Conservation (phyloP, 768 basidiomycete species). For the Russula ochroleuca region DNA sequence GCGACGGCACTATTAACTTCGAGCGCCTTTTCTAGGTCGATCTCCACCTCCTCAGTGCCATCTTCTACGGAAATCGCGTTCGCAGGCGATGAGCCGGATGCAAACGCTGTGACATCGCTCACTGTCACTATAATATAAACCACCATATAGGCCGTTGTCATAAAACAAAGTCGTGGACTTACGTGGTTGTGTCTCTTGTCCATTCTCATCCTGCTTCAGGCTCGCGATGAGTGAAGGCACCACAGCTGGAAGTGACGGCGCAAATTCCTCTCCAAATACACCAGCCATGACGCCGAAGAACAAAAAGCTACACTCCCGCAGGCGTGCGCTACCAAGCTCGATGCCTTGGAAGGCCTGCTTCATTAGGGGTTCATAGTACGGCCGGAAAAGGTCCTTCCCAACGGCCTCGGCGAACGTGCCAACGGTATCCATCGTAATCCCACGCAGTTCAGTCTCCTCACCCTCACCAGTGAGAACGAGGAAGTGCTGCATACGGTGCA, state of each 20-base stretch:
- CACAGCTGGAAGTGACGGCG: conserved; percentile 78
- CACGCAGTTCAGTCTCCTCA: conserved; percentile 90
- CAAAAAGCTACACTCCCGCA: conserved; percentile 94
- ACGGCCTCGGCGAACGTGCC: conserved; percentile 98
- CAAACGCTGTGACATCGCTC: conserved; percentile 58
- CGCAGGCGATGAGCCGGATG: conserved; percentile 68
- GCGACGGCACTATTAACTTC: conserved; percentile 95
- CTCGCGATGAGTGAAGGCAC: conserved; percentile 81
- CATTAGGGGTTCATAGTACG: conserved; percentile 97
- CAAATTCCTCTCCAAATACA: conserved; percentile 93
- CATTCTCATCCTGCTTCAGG: conserved; percentile 78
- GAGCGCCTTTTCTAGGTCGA: conserved; percentile 78
- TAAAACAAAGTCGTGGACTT: not conserved
- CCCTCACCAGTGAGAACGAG: conserved; percentile 79
- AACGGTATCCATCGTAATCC: conserved; percentile 98
- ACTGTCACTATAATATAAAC: conserved; percentile 41
- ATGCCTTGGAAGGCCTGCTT: conserved; percentile 88
- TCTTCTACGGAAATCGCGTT: conserved; percentile 64
- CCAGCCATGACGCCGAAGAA: conserved; percentile 99
- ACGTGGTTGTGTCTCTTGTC: conserved; percentile 45
- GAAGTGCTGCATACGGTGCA: conserved; percentile 85
- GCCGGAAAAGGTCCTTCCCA: conserved; percentile 88
- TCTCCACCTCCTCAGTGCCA: conserved; percentile 65
- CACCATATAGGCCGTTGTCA: not conserved
- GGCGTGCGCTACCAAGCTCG: conserved; percentile 76